phyloP scores from a whole-genome alignment of 495 filamentous ascomycete species.

The Talaromyces nanjingensis region DNA sequence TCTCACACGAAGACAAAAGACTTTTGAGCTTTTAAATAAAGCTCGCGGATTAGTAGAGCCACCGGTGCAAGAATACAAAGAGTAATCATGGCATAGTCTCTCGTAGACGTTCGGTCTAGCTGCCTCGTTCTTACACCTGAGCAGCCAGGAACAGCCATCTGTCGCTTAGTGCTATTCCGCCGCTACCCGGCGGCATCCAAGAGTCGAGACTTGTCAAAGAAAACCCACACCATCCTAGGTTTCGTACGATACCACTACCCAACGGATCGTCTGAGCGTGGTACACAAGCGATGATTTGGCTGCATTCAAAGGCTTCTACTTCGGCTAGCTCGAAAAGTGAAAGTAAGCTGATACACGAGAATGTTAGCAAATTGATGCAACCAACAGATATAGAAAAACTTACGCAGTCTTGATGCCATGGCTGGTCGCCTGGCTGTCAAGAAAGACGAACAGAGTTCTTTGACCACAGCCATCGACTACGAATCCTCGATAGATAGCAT shows the following conservation, averaged over 20 bases:
- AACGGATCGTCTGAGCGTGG: constrained; percentile 56
- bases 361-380: not conserved
- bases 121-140: constrained; percentile 52
- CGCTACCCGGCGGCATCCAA: constrained; percentile 47
- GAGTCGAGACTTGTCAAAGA: constrained; percentile 68
- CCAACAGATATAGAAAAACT: constrained; percentile 25
- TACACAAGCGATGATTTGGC: constrained; percentile 72
- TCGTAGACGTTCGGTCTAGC: not conserved
- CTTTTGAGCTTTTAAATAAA: not conserved
- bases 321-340: constrained; percentile 81
- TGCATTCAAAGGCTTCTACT: constrained; percentile 62
- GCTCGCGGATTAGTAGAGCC: not conserved
- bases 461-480: constrained; percentile 55
- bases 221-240: constrained; percentile 90
- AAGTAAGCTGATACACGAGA: constrained; percentile 55
- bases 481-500: constrained; percentile 77
- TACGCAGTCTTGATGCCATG: constrained; percentile 85
- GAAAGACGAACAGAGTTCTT: constrained; percentile 81
- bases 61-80: not conserved
- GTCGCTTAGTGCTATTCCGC: constrained; percentile 51
- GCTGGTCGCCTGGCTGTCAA: constrained; percentile 59
- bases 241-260: constrained; percentile 59
- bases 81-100: not conserved
- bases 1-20: not conserved
- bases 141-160: constrained; percentile 82